These are phyloP conservation scores for Irpex lacteus DNA, from an alignment of 1,284 basidiomycete species.

Conservation along the genomic window DNA sequence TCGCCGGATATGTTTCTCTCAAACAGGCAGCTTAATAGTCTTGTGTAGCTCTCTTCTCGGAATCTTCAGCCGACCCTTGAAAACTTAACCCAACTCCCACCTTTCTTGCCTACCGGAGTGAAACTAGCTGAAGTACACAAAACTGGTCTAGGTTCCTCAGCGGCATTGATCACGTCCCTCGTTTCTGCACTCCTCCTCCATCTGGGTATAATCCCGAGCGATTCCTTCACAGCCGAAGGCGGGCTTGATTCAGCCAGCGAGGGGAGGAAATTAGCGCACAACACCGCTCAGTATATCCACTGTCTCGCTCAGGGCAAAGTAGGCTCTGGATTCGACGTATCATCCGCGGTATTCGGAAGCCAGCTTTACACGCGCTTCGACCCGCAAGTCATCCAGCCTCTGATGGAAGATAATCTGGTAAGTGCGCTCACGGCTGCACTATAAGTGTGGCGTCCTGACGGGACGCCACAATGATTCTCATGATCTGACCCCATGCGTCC, in stretches of 20 bases:
- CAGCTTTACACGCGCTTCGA: slow-evolving; percentile 93
- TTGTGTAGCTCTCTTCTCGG: slow-evolving; percentile 54
- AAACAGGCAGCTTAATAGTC: background rate
- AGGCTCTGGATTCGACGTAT: slow-evolving; percentile 96
- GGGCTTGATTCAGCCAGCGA: slow-evolving; percentile 28
- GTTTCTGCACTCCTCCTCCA: slow-evolving; percentile 85
- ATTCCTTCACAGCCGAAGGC: slow-evolving; percentile 34
- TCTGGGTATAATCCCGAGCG: slow-evolving; percentile 59
- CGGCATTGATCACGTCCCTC: slow-evolving; percentile 94
- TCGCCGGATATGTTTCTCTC: background rate
- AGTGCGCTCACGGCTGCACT: background rate
- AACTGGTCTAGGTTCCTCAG: slow-evolving; percentile 96
- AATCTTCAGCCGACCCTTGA: slow-evolving; percentile 57
- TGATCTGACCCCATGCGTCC: background rate
- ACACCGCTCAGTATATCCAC: slow-evolving; percentile 94
- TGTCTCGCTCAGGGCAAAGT: slow-evolving; percentile 98
- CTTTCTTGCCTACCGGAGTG: slow-evolving; percentile 75
- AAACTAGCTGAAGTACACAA: slow-evolving; percentile 86
- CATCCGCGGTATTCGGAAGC: slow-evolving; percentile 92
- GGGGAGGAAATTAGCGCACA: slow-evolving; percentile 75
- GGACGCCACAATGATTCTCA: no score
- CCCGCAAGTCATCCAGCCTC: slow-evolving; percentile 60
- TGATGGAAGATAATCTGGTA: slow-evolving; percentile 59
- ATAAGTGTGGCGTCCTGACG: no score
- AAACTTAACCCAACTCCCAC: slow-evolving; percentile 64